Conservation (phyloP, 31 red algal species). For the Bonnemaisonia californica region DNA sequence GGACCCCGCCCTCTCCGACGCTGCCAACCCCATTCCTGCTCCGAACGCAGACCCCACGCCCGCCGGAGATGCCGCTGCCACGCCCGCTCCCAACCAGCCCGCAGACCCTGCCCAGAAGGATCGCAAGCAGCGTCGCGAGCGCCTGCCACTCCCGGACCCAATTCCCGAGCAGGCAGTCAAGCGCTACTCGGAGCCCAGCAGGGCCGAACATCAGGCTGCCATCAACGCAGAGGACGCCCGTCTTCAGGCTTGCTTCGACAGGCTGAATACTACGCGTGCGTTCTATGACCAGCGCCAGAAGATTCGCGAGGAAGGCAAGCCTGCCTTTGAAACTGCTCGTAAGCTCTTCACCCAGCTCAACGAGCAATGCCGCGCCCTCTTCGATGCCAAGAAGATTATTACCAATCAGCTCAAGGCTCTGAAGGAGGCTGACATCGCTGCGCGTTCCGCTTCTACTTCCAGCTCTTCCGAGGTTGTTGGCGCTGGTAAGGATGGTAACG, state of each 20-base stretch:
- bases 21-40: neutral
- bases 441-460: slow-evolving; percentile 7
- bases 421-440: slow-evolving; percentile 42
- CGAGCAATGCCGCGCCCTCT: slow-evolving; percentile 60
- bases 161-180: slow-evolving; percentile 75
- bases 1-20: neutral
- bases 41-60: neutral
- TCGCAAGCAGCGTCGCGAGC: slow-evolving; percentile 56
- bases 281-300: slow-evolving; percentile 73
- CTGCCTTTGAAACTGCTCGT: slow-evolving; percentile 47
- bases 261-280: slow-evolving; percentile 44
- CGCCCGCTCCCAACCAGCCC: neutral
- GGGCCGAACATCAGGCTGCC: slow-evolving; percentile 52
- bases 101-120: slow-evolving; percentile 26
- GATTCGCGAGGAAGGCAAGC: slow-evolving; percentile 55
- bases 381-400: slow-evolving; percentile 57
- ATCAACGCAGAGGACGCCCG: slow-evolving; percentile 48
- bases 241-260: slow-evolving; percentile 59
- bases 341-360: slow-evolving; percentile 45
- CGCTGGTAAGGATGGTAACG: slow-evolving; percentile 69
- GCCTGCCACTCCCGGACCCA: slow-evolving; percentile 69
- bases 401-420: slow-evolving; percentile 62
- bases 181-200: slow-evolving; percentile 69
- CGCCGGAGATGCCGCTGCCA: neutral
- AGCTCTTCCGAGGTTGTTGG: slow-evolving; percentile 36